Evolutionary conservation across 2,329 filamentous ascomycete genomes (phyloP).

Genomic region (Colletotrichum sp.): DNA sequence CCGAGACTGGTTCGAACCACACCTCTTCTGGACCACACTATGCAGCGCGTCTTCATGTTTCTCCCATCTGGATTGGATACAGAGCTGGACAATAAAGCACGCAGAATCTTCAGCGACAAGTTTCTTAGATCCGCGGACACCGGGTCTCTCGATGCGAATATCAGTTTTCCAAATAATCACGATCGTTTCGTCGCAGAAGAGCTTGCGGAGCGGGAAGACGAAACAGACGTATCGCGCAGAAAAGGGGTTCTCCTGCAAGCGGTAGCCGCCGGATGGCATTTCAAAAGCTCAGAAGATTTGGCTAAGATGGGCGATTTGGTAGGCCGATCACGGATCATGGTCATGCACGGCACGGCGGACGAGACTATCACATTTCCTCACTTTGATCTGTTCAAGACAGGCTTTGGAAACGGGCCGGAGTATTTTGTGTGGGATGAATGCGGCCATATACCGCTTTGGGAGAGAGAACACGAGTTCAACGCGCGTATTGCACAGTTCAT

Average conservation of each 20-base stretch:
- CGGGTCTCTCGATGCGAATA: not conserved
- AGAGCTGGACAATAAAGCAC: not conserved
- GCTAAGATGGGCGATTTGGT: not conserved
- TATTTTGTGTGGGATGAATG: slow-evolving; percentile 1
- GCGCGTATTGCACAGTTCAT: not conserved
- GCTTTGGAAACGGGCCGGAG: not conserved
- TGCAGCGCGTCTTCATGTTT: not conserved
- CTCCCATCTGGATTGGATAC: not conserved
- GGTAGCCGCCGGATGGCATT: slow-evolving; percentile 5
- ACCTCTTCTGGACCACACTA: not conserved
- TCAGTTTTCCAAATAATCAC: not conserved
- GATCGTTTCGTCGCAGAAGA: slow-evolving; percentile 8
- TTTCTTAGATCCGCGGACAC: not conserved
- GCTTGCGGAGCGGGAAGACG: not conserved
- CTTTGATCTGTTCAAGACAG: not conserved
- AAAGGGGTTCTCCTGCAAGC: not conserved
- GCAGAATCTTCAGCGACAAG: not conserved
- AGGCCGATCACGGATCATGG: not conserved
- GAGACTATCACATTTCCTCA: slow-evolving; percentile 1
- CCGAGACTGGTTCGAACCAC: not conserved
- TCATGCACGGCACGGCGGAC: slow-evolving; percentile 4
- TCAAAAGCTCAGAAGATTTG: not conserved
- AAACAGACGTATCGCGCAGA: not conserved
- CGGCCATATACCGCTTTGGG: not conserved
- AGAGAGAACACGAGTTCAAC: slow-evolving; percentile 4